Percentiles rank a stretch among this genome's conserved stretches.
These are phyloP conservation scores for Ascocoryne sarcoides DNA, from an alignment of 2,329 filamentous ascomycete species.

Conservation along the genomic window DNA sequence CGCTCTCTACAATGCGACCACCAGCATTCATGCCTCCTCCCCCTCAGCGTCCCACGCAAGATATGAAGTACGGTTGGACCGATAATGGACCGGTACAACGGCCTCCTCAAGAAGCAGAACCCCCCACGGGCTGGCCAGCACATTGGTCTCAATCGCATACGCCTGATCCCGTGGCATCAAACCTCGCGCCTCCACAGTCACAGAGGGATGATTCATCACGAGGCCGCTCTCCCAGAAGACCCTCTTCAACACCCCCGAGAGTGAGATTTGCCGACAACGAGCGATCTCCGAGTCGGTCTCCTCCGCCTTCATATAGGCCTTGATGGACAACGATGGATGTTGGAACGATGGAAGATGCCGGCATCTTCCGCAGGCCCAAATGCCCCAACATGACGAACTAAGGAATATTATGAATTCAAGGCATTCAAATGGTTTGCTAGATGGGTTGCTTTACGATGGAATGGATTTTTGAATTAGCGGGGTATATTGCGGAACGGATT, in stretches of 20 bases:
- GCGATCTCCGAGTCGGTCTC: conserved; percentile 7
- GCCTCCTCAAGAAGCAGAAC: conserved; percentile 8
- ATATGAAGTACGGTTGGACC: conserved; percentile 22
- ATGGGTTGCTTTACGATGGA: no score
- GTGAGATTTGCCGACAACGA: conserved; percentile 60
- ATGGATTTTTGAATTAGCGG: conserved; percentile 5
- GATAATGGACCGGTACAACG: conserved; percentile 7
- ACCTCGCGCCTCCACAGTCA: background rate
- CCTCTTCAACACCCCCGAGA: conserved; percentile 55
- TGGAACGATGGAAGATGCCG: conserved; percentile 4
- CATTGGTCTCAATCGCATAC: conserved; percentile 19
- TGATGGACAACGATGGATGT: conserved; percentile 1
- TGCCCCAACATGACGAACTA: background rate
- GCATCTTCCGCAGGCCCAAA: no score
- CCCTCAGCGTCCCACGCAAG: conserved; percentile 8
- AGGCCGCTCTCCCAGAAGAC: conserved; percentile 9
- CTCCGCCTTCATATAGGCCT: conserved; percentile 14
- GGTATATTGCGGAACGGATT: background rate
- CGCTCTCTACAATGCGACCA: background rate
- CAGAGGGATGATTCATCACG: conserved; percentile 9
- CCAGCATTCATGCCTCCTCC: background rate
- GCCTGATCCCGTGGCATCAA: conserved; percentile 1
- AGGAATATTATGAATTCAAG: background rate
- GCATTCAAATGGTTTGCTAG: background rate
- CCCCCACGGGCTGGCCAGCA: conserved; percentile 20